Evolutionary conservation across 2,329 filamentous ascomycete genomes (phyloP).

Genomic region (Arachnopeziza araneosa): DNA sequence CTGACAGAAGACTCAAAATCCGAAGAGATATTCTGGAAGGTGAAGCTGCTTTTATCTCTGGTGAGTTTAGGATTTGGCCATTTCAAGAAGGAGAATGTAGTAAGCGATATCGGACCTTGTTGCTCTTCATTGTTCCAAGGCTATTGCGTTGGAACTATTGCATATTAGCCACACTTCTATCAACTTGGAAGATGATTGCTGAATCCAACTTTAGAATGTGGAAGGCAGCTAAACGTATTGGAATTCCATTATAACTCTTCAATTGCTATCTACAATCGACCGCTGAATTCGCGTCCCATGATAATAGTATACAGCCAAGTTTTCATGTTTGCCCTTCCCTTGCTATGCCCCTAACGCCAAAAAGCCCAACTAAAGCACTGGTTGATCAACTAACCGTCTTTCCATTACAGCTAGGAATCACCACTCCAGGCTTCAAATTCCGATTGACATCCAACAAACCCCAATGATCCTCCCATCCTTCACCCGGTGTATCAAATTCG

Average conservation of each 20-base stretch:
- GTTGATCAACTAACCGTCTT: slow-evolving; percentile 35
- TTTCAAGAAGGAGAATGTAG: too few relatives aligned
- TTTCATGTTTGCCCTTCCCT: neutral
- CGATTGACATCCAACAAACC: slow-evolving; percentile 82
- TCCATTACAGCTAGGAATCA: slow-evolving; percentile 81
- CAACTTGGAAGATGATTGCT: too few relatives aligned
- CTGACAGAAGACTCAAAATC: too few relatives aligned
- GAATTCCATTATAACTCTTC: neutral
- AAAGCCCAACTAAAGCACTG: neutral
- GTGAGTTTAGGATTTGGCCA: too few relatives aligned
- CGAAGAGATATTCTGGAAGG: too few relatives aligned
- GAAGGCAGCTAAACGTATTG: too few relatives aligned
- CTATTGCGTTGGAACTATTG: too few relatives aligned
- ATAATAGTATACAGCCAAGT: neutral
- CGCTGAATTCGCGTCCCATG: neutral
- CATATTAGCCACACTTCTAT: too few relatives aligned
- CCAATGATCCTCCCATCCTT: slow-evolving; percentile 95
- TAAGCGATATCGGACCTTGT: too few relatives aligned
- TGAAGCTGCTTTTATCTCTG: too few relatives aligned
- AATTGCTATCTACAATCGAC: neutral
- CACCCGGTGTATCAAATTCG: slow-evolving; percentile 56
- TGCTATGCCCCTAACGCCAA: neutral
- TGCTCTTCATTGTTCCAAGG: too few relatives aligned
- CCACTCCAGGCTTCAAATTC: slow-evolving; percentile 76
- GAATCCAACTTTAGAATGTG: too few relatives aligned